A percentile compares a stretch with the other conserved stretches of the same genome.
phyloP scores from a whole-genome alignment of 441 rosid species.

The Manihot esculenta region DNA sequence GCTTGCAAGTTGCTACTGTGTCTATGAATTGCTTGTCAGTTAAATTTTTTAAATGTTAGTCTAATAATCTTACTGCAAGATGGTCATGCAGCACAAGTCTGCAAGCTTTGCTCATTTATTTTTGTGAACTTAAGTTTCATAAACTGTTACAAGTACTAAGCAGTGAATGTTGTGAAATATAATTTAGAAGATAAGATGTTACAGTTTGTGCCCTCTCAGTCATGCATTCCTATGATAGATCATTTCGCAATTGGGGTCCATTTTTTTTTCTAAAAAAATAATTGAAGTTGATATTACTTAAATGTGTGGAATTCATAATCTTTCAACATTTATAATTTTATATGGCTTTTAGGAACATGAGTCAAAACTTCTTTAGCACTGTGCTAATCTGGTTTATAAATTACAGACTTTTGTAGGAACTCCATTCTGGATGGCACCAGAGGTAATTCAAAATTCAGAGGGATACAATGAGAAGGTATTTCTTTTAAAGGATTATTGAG shows the following conservation, averaged over 20 bases:
- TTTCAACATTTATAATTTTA: not conserved
- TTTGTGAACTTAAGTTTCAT: not conserved
- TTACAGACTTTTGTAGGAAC: constrained; percentile 99
- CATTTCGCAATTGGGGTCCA: not conserved
- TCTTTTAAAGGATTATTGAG: constrained; percentile 13
- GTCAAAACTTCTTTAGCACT: constrained; percentile 17
- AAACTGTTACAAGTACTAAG: not conserved
- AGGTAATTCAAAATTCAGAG: constrained; percentile 97
- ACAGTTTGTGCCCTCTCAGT: not conserved
- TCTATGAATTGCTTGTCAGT: not conserved
- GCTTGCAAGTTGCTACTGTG: constrained; percentile 7
- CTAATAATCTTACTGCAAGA: not conserved
- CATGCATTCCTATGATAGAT: not conserved
- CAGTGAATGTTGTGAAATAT: not conserved
- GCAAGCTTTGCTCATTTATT: not conserved
- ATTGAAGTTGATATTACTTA: constrained; percentile 1
- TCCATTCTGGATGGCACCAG: constrained; percentile 99
- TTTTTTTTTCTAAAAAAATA: not conserved
- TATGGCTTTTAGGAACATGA: constrained; percentile 10
- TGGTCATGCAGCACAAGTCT: not conserved
- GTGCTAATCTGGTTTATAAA: constrained; percentile 46
- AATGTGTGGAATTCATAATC: not conserved
- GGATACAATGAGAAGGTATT: constrained; percentile 96
- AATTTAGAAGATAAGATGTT: not conserved
- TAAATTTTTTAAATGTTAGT: not conserved